Evolutionary conservation across 192 early-diverging fungal species (phyloP), one percentile per base, ranked within the genome.

Genomic region (Entomortierella lignicola): DNA sequence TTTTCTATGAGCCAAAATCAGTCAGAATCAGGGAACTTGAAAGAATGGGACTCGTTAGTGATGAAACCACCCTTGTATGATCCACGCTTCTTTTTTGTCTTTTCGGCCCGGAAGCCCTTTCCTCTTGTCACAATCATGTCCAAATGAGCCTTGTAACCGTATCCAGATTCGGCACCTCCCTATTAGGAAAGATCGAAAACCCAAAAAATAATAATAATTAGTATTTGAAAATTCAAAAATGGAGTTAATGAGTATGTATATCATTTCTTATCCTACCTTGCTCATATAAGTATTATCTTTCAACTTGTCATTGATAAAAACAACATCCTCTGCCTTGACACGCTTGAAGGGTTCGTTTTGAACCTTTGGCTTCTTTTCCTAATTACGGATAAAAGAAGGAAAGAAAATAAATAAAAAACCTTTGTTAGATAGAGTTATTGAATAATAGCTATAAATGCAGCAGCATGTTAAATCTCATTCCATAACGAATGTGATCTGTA

Each of bases 61-160:
- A 99, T 99, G 57, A 85, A 77, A 25, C 97, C 97, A 31, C 97
- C 97, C 61, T 92, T 89, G 88, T 99, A 99, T 44, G 92, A 91
- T 26, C 96, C 96, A 56, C 94, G 86, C 89, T 98, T 98, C 86
- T 99, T 99, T 87, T 98, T 98, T 66, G 94, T 95, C 89, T 99
- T 99, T 72, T 98, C 96, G 15, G 91, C 92, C 42, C 94, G 90
- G 88, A 99, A 99, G 27, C 91, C 90, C 83, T 96, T 95, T 48
- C 98, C 98, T 32, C 92, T 85, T 18, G 91, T 95, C 48, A 92
- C 91, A 61, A 96, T 92, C 69, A 99, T 87, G 60, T 99, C 98
- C 82, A 88, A 86, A 73, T 98, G 92, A 17, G 98, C 98, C 71
- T 94, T 97, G 83, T 92, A 88, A 21, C 98, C 98, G 83, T 97